Conservation (phyloP, 305 asterid species). For the Solanum hybrid region DNA sequence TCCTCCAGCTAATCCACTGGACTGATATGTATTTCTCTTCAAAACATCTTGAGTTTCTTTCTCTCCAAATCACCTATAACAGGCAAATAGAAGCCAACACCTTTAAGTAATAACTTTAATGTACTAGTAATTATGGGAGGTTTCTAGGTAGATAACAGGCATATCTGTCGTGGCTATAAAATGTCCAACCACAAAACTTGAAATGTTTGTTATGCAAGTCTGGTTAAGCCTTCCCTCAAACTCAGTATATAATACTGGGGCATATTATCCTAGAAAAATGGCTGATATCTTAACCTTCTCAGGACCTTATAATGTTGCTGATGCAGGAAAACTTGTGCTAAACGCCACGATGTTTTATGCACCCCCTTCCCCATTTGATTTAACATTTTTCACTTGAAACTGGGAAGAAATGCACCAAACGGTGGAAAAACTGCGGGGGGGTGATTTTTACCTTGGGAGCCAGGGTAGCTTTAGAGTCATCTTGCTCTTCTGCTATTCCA, state of each 20-base stretch:
- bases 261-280: background rate
- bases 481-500: conserved; percentile 63
- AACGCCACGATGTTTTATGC: background rate
- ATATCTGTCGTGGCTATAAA: background rate
- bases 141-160: background rate
- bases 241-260: background rate
- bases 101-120: background rate
- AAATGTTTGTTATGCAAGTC: background rate
- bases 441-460: conserved; percentile 70
- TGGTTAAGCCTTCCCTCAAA: background rate
- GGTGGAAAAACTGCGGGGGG: background rate
- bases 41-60: background rate
- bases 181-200: background rate
- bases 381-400: background rate
- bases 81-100: background rate
- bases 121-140: background rate
- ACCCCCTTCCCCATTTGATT: background rate
- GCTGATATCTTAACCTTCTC: background rate
- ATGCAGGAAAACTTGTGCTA: background rate
- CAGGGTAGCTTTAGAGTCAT: conserved; percentile 63
- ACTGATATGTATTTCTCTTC: background rate
- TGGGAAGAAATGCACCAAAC: background rate
- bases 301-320: background rate
- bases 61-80: background rate
- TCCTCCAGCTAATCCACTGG: background rate